Evolutionary conservation across 805 yeast species (phyloP), one percentile per base, ranked within the genome.

Genomic region (Brettanomyces anomalus): DNA sequence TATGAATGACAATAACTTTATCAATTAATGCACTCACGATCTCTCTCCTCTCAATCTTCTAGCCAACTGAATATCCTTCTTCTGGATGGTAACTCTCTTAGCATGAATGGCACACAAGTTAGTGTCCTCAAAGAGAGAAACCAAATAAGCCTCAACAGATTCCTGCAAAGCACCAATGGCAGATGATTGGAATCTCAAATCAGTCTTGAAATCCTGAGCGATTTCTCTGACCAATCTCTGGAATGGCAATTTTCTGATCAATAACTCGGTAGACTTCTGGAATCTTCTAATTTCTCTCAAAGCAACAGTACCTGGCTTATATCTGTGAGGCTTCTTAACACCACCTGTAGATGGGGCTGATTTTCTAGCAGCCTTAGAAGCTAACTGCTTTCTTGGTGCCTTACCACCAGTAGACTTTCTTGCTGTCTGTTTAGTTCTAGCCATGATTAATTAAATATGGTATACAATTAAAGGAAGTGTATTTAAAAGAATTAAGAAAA

Each of bases 71-170:
- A 90, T 86, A 70, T 90, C 98, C 74, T 89, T 89, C 86, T 88
- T 90, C 78, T 87, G 96, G 63, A 90, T 87, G 53, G 98, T 90
- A 57, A 90, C 97, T 74, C 98, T 84, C 81, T 93, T 90, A 61
- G 97, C 98, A 71, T 90, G 98, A 56, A 88, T 86, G 53, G 97
- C 97, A 74, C 97, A 93, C 74, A 90, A 78, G 76, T 89, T 90
- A 54, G 97, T 93, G 70, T 93, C 97, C 76, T 90, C 97, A 57
- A 90, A 93, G 61, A 90, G 71, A 48, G 96, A 86, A 43, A 90
- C 96, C 59, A 93, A 76, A 78, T 88, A 93, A 61, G 97, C 97
- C 76, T 90, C 98, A 50, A 90, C 96, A 50, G 97, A 89, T 73
- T 93, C 98, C 70, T 90, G 98, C 59, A 90, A 75, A 55, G 98